Evolutionary conservation across 805 yeast species (phyloP).

Genomic region (Zygotorulaspora chibaensis): DNA sequence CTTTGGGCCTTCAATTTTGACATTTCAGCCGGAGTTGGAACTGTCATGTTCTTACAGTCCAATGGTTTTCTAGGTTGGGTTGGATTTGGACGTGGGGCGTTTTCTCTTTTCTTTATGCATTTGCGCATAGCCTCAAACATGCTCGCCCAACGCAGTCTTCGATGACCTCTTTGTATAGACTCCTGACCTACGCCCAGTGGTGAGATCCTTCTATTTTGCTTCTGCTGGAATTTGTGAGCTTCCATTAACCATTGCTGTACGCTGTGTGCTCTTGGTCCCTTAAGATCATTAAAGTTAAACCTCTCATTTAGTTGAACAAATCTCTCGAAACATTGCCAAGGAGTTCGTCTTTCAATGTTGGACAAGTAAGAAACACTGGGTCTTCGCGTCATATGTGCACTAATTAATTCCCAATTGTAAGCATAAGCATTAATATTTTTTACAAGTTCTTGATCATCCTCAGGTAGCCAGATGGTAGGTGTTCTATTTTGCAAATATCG

Average conservation of each 20-base stretch:
- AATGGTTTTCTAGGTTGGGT: slow-evolving; percentile 39
- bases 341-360: slow-evolving; percentile 89
- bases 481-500: slow-evolving; percentile 76
- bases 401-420: slow-evolving; percentile 89
- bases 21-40: slow-evolving; percentile 81
- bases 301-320: slow-evolving; percentile 89
- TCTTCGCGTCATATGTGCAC: slow-evolving; percentile 68
- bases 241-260: slow-evolving; percentile 92
- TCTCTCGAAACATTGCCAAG: slow-evolving; percentile 98
- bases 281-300: slow-evolving; percentile 80
- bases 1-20: slow-evolving; percentile 79
- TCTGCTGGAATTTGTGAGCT: slow-evolving; percentile 82
- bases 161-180: slow-evolving; percentile 89
- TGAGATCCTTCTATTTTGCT: slow-evolving; percentile 81
- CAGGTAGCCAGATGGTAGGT: slow-evolving; percentile 95
- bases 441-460: slow-evolving; percentile 78
- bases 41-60: slow-evolving; percentile 44
- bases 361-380: slow-evolving; percentile 72
- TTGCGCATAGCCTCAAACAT: slow-evolving; percentile 95
- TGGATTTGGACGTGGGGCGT: slow-evolving; percentile 56
- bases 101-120: slow-evolving; percentile 84
- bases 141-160: slow-evolving; percentile 89
- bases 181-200: slow-evolving; percentile 94
- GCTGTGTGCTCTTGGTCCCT: slow-evolving; percentile 74
- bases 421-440: slow-evolving; percentile 80